Evolutionary conservation across 1,284 basidiomycete species (phyloP), one percentile per base, ranked within the genome.

Genomic region (Xerocomus amazonicus): DNA sequence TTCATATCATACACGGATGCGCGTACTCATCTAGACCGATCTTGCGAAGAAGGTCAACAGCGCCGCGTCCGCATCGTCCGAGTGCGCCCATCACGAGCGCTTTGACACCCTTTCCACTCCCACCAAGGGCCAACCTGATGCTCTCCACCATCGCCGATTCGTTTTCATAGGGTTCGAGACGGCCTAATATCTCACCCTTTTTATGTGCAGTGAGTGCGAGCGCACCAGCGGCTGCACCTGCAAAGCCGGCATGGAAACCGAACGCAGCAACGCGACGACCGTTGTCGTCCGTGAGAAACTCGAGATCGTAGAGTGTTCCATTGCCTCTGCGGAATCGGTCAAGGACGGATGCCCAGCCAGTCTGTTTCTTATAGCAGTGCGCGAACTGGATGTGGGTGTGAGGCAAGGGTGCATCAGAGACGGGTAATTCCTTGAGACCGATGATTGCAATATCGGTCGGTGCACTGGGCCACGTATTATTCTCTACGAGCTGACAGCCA

Each of bases 331-430:
- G 77, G 78, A 99, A 99, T 38, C 97, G 89, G 28, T 82, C 77
- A 37, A 99, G 83, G 27, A 99, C 84, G 44, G 85, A 77, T 14
- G 84, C 79, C 96, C 97, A 99, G 35, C 97, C 97, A 2, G 79
- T 92, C 70, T 99, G 97, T 45, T 84, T 76, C 76, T 99, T 99
- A 81, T 93, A 99, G 73, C 96, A 98, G 71, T 99, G 97, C 3
- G 95, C 96, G 61, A 99, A 99, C 68, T 98, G 95, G 69, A 99
- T 96, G 73, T 99, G 97, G 9, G 91, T 95, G 73, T 97, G 94
- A 10, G 81, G 83, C 16, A 97, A 75, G 16, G 94, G 89, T 38
- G 84, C 83, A 37, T 79, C 77, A 38, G 91, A 94, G 54, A 76
- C 82, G 35, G 90, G 85, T 17, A 99, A 83, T 70, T 99, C 97